Percentiles rank a stretch among this genome's conserved stretches.
Conservation (phyloP, 305 asterid species). For the Fraxinus ornus region DNA sequence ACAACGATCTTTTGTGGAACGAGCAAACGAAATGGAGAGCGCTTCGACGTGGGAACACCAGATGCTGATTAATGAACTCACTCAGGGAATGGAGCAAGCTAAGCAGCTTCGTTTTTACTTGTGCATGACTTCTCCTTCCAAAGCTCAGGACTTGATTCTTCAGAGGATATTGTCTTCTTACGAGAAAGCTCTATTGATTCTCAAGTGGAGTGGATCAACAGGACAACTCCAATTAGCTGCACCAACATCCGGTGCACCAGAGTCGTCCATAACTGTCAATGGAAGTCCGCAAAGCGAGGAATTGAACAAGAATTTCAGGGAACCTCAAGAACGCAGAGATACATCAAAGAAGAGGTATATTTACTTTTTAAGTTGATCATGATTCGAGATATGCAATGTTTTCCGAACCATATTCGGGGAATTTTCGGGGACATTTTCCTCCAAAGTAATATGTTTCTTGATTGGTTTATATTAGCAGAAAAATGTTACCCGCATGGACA, state of each 20-base stretch:
- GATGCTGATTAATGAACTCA: conserved; percentile 50
- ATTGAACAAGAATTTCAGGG: conserved; percentile 27
- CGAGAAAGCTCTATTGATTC: conserved; percentile 60
- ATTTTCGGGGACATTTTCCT: background rate
- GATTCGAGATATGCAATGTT: background rate
- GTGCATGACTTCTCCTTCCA: conserved; percentile 37
- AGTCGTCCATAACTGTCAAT: conserved; percentile 42
- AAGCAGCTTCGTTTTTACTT: conserved; percentile 61
- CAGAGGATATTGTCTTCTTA: conserved; percentile 58
- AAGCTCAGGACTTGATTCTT: conserved; percentile 48
- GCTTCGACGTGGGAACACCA: conserved; percentile 43
- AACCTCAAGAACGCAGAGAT: conserved; percentile 32
- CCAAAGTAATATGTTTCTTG: conserved; percentile 17
- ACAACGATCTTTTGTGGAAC: background rate
- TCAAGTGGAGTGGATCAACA: conserved; percentile 41
- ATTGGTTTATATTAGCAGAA: conserved; percentile 43
- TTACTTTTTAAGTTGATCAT: background rate
- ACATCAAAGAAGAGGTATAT: conserved; percentile 68
- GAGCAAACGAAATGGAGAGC: conserved; percentile 42
- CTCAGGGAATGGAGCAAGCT: conserved; percentile 74
- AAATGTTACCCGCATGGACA: conserved; percentile 65
- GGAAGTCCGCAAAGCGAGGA: conserved; percentile 53
- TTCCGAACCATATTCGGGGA: background rate
- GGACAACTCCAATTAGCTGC: conserved; percentile 25
- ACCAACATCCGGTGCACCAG: conserved; percentile 29